Evolutionary conservation across 192 early-diverging fungal species (phyloP).

Genomic region (Powellomyces hirtus): DNA sequence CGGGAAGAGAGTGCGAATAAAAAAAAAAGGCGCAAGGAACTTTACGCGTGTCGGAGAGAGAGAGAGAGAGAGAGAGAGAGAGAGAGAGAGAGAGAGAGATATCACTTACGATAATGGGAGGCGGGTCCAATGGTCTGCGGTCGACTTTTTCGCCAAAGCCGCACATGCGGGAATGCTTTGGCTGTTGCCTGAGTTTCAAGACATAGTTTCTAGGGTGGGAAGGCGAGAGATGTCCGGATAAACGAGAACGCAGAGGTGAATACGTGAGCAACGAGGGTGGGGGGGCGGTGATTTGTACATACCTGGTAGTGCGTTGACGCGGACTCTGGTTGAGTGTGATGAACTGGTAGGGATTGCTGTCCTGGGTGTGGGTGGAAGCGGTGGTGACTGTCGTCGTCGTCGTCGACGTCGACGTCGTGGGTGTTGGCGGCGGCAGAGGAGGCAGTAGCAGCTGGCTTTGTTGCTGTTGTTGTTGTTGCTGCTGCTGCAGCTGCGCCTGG

Average conservation of each 20-base stretch:
- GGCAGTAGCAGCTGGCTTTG: background rate
- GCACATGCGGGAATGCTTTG: constrained; percentile 88
- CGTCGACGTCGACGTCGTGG: background rate
- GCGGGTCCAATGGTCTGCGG: constrained; percentile 76
- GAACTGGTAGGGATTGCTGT: constrained; percentile 30
- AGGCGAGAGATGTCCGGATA: too few relatives aligned
- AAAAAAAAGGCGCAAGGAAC: background rate
- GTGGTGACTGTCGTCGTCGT: background rate
- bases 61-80: background rate
- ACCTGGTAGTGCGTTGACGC: constrained; percentile 25
- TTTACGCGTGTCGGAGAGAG: background rate
- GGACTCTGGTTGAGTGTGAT: constrained; percentile 26
- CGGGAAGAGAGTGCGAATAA: background rate
- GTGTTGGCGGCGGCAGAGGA: background rate
- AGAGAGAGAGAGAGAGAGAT: background rate
- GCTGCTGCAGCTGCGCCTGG: background rate
- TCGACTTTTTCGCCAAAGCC: constrained; percentile 91
- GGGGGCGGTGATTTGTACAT: background rate
- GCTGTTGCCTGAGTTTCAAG: constrained; percentile 78
- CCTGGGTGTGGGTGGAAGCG: background rate
- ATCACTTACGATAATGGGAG: constrained; percentile 59
- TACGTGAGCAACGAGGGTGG: background rate
- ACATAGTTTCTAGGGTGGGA: constrained; percentile 19
- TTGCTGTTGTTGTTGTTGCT: background rate
- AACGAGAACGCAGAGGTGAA: too few relatives aligned